phyloP scores from a whole-genome alignment of 352 stramenopile genomes.

The Pythium brachiatum region DNA sequence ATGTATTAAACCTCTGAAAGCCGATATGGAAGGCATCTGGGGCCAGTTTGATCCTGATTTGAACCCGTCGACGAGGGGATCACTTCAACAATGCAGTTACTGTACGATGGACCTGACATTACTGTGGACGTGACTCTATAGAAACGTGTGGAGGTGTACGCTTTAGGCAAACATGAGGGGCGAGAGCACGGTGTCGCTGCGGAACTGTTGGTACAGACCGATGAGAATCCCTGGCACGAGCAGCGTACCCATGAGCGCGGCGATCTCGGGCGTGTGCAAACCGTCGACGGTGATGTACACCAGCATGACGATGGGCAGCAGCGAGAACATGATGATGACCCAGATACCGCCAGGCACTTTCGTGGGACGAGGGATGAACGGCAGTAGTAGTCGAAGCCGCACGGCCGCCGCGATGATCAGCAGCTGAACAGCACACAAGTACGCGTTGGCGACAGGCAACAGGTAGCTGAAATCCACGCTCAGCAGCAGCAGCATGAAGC shows the following conservation, averaged over 20 bases:
- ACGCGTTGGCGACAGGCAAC: constrained; percentile 76
- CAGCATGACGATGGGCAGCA: constrained; percentile 42
- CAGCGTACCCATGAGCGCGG: constrained; percentile 35
- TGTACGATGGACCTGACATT: background rate
- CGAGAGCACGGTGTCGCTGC: constrained; percentile 12
- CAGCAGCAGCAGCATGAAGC: constrained; percentile 25
- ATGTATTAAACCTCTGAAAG: background rate
- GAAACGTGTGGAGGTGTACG: too few species aligned
- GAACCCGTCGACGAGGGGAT: background rate
- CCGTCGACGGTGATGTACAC: constrained; percentile 50
- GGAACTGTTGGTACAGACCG: constrained; percentile 18
- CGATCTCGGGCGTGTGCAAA: constrained; percentile 31
- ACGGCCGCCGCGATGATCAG: constrained; percentile 75
- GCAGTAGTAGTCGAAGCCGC: constrained; percentile 60
- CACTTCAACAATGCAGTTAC: background rate
- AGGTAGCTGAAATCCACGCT: constrained; percentile 44
- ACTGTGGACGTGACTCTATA: too few species aligned
- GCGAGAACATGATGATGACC: constrained; percentile 32
- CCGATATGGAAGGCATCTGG: background rate
- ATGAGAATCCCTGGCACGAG: constrained; percentile 38
- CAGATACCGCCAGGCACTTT: constrained; percentile 33
- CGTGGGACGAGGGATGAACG: constrained; percentile 53
- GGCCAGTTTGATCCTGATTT: background rate
- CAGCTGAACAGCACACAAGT: constrained; percentile 67
- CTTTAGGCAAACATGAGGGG: constrained; percentile 19